These are phyloP conservation scores for Malus domestica DNA, from an alignment of 306 rosid species.

Conservation along the genomic window ASM211411v1 NC_041796.1:20947501-20948000, in stretches of 20 bases:
- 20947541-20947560: slow-evolving; percentile 93
- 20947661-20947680: slow-evolving; percentile 74
- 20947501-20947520: slow-evolving; percentile 11
- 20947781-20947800: background rate
- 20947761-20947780: slow-evolving; percentile 45
- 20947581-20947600: slow-evolving; percentile 90
- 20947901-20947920: slow-evolving; percentile 85
- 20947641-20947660: slow-evolving; percentile 54
- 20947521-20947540: slow-evolving; percentile 1
- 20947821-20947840: background rate
- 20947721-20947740: slow-evolving; percentile 84
- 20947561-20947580: slow-evolving; percentile 77
- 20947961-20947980: background rate
- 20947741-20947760: slow-evolving; percentile 99
- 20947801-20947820: background rate
- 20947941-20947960: background rate
- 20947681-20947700: slow-evolving; percentile 91
- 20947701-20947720: slow-evolving; percentile 87
- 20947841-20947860: slow-evolving; percentile 43
- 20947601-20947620: slow-evolving; percentile 86
- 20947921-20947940: background rate
- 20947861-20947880: slow-evolving; percentile 79
- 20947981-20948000: background rate
- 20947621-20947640: slow-evolving; percentile 40
- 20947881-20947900: slow-evolving; percentile 71